These are phyloP conservation scores for Amoebophrya sp. DNA, from an alignment of 169 alveolate genomes.

Conservation along the genomic window DNA sequence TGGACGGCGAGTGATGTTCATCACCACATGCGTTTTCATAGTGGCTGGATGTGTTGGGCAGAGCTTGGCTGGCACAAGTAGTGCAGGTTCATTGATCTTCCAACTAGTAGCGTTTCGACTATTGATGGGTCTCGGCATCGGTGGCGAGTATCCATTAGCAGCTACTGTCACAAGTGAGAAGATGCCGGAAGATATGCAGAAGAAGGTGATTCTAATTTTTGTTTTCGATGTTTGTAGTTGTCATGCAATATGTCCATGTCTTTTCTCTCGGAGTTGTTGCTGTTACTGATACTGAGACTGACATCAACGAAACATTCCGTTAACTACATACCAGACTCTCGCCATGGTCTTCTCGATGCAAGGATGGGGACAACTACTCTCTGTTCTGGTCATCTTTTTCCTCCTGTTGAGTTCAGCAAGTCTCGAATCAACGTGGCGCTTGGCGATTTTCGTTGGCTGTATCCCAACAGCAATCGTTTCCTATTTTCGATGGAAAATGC, in stretches of 20 bases:
- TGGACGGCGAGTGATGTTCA: background rate
- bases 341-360: conserved; percentile 51
- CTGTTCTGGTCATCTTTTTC: background rate
- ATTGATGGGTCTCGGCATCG: conserved; percentile 49
- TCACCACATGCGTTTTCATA: background rate
- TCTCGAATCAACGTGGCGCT: too few species aligned
- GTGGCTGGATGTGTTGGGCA: background rate
- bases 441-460: background rate
- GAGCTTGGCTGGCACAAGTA: background rate
- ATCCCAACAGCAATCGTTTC: conserved; percentile 2
- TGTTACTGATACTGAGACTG: too few species aligned
- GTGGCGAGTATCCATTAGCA: conserved; percentile 53
- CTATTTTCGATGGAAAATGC: background rate
- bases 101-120: background rate
- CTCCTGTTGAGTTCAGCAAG: conserved; percentile 16
- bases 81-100: background rate
- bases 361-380: conserved; percentile 38
- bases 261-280: too few species aligned
- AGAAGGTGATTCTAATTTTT: too few species aligned
- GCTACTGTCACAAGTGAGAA: conserved; percentile 49
- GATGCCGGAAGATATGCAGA: conserved; percentile 9
- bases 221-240: too few species aligned
- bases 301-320: too few species aligned
- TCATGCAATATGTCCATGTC: too few species aligned
- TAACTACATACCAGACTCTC: too few species aligned